Evolutionary conservation across 2,329 filamentous ascomycete species (phyloP).

Genomic region (Karstenula rhodostoma): DNA sequence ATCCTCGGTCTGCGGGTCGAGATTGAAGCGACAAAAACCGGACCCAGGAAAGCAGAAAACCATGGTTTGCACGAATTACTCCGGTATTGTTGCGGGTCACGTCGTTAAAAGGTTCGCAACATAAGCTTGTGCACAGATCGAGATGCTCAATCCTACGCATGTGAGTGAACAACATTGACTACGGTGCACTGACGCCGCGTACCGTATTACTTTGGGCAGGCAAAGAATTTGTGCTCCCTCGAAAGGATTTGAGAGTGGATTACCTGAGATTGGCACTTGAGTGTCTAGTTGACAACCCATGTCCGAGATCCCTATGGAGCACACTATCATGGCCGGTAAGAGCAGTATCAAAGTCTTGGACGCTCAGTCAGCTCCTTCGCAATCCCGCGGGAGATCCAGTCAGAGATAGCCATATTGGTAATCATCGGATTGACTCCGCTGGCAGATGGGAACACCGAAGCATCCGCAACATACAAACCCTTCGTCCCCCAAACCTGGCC

Average conservation of each 20-base stretch:
- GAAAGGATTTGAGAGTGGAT: too few species aligned
- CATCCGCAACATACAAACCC: constrained; percentile 74
- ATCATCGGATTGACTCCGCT: constrained; percentile 86
- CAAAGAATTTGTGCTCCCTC: not conserved
- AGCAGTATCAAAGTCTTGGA: constrained; percentile 25
- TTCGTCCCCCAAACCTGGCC: constrained; percentile 69
- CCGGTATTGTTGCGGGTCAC: not conserved
- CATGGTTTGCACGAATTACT: not conserved
- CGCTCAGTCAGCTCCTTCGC: constrained; percentile 34
- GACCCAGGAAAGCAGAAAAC: not conserved
- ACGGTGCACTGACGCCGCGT: not conserved
- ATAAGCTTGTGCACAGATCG: too few species aligned
- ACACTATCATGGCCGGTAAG: too few species aligned
- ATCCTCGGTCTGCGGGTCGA: not conserved
- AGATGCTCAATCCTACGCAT: too few species aligned
- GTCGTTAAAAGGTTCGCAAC: too few species aligned
- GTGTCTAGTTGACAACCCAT: too few species aligned
- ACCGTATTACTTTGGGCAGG: not conserved
- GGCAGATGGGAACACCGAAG: constrained; percentile 77
- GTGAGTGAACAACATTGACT: not conserved
- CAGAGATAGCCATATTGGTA: constrained; percentile 67
- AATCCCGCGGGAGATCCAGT: constrained; percentile 46
- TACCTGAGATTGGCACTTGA: too few species aligned
- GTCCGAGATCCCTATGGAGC: too few species aligned
- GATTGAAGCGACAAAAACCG: not conserved